Conservation (phyloP, 2,329 filamentous ascomycete species). For the Calonectria pauciramosa region DNA sequence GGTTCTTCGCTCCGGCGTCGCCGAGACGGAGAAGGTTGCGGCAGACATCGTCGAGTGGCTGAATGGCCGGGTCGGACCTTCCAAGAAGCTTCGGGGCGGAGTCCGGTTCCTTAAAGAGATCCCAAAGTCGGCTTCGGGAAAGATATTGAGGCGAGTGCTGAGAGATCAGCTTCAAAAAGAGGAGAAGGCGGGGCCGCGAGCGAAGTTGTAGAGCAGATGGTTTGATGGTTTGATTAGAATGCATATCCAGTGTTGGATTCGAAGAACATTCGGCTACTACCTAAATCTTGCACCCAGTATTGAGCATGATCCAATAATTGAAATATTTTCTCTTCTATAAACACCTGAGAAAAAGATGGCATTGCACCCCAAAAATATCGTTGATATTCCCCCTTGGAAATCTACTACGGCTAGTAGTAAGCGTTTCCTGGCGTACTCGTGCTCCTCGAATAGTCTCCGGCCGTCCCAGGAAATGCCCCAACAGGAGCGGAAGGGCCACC, state of each 20-base stretch:
- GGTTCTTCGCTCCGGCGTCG: conserved; percentile 52
- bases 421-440: conserved; percentile 50
- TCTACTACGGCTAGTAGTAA: conserved; percentile 51
- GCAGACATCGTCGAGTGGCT: conserved; percentile 54
- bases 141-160: conserved; percentile 64
- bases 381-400: background rate
- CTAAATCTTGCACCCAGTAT: background rate
- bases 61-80: conserved; percentile 71
- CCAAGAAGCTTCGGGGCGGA: conserved; percentile 80
- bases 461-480: conserved; percentile 66
- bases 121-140: conserved; percentile 75
- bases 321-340: background rate
- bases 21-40: conserved; percentile 49
- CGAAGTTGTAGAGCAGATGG: conserved; percentile 52
- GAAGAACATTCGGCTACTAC: background rate
- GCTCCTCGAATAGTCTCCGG: conserved; percentile 52
- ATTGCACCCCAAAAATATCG: background rate
- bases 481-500: conserved; percentile 51
- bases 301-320: background rate
- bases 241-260: background rate
- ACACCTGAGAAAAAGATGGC: background rate
- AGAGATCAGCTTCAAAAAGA: conserved; percentile 57
- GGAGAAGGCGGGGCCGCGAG: conserved; percentile 46
- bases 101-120: conserved; percentile 77
- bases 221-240: background rate